phyloP scores from a whole-genome alignment of 352 stramenopile species.

The Phytophthora nicotianae region DNA sequence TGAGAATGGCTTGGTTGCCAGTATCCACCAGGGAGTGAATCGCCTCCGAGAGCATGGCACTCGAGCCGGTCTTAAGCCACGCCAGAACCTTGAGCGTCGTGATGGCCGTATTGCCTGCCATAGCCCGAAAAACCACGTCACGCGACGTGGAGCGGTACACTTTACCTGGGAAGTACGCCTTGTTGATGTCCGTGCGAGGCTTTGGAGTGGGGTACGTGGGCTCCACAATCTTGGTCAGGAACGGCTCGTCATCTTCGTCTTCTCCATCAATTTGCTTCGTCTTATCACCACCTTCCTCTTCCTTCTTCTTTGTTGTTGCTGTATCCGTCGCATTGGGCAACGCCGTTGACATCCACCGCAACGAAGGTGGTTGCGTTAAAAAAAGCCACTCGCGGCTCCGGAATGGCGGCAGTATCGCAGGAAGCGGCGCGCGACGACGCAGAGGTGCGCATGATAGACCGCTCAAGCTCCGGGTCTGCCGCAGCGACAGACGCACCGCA shows the following conservation, averaged over 20 bases:
- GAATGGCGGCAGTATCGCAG: conserved; percentile 4
- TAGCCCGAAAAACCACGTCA: conserved; percentile 85
- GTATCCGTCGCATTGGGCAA: conserved; percentile 4
- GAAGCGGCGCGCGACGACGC: conserved; percentile 4
- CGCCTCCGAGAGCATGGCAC: conserved; percentile 97
- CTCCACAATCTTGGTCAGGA: conserved; percentile 46
- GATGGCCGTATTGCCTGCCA: conserved; percentile 96
- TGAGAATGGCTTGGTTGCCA: conserved; percentile 95
- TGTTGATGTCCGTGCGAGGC: conserved; percentile 83
- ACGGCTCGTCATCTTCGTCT: conserved; percentile 30
- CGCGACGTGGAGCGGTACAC: conserved; percentile 77
- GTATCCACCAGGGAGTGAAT: conserved; percentile 98
- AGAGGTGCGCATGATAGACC: conserved; percentile 8
- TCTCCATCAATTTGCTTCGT: background rate
- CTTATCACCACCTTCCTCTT: background rate
- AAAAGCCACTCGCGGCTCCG: conserved; percentile 14
- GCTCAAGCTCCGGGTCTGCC: conserved; percentile 16
- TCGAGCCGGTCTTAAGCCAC: conserved; percentile 92
- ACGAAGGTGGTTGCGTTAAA: conserved; percentile 9
- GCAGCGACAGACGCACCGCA: conserved; percentile 7
- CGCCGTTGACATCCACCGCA: conserved; percentile 27
- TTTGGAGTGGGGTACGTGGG: conserved; percentile 51
- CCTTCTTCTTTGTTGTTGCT: background rate
- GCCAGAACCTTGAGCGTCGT: conserved; percentile 81
- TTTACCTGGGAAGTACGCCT: conserved; percentile 86